Evolutionary conservation across 139 green algal species (phyloP), one percentile per base, ranked within the genome.

Genomic region (Pseudopediastrum boryanum): DNA sequence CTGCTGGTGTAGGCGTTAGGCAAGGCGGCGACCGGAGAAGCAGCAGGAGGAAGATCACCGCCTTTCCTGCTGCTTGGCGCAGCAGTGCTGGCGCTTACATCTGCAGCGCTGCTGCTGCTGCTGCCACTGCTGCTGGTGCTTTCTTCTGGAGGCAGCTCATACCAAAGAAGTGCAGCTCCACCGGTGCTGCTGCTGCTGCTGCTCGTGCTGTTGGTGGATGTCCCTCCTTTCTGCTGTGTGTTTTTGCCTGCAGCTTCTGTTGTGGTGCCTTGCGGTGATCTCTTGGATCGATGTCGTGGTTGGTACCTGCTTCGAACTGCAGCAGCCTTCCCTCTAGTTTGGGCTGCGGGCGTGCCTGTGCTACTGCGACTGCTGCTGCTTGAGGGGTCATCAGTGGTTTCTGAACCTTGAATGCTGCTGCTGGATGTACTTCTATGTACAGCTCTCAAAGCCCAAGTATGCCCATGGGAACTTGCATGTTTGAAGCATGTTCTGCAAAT

Each of bases 71-170:
- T 35, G 54, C 54, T 19, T 6, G 12, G 13, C 2, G 21, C 21
- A 2, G 5, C 36, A 56, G 25, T 38, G 51, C 38, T 78, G 48
- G 46, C 69, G n/a, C n/a, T n/a, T 77, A 38, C 51, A 51, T 16
- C 46, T n/a, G 16, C 46, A 16, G 46, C 12, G 51, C 6, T 64
- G 46, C 46, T 75, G 68, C n/a, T 36, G 68, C 44, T 64, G 68
- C 9, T 42, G 27, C 31, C 41, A 50, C 21, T 74, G 36, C 64
- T 56, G 64, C 33, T 72, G 64, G 39, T 16, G 21, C 38, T 12
- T 35, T 44, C 9, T 31, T 66, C 12, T 70, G 62, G 33, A 16
- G 33, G n/a, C 29, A 19, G 62, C 62, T 70, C 35, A 33, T 21
- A n/a, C n/a, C n/a, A n/a, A n/a, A n/a, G n/a, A n/a, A 21, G 62